Evolutionary conservation across 768 basidiomycete species (phyloP), one percentile per base, ranked within the genome.

Genomic region (Mycena indigotica): DNA sequence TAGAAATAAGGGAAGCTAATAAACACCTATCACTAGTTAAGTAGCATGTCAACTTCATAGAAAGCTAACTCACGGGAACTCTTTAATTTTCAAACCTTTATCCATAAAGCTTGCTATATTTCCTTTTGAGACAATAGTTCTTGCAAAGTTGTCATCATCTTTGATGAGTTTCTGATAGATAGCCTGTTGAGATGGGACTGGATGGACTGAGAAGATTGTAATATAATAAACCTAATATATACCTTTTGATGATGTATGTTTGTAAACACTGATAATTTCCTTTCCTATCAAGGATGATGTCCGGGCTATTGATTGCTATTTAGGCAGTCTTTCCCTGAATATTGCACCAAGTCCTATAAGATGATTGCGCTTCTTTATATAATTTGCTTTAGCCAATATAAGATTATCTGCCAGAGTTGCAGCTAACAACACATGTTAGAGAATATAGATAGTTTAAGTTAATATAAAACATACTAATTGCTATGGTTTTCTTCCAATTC

Each of bases 401-500:
- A 30, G 15, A 19, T 51, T n/a, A 30, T 51, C 30, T 12, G 29
- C 16, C 15, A 51, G 50, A 13, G 15, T 35, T 29, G 6, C 5
- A 6, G 50, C 50, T 51, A 32, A 16, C 5, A 15, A 23, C 17
- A 12, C 17, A 5, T 12, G 8, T 30, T 21, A 51, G 23, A n/a
- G 28, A 51, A 35, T 8, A 51, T 25, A 50, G 28, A 50, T 45
- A n/a, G n/a, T n/a, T 38, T 38, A n/a, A 38, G n/a, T 10, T 45
- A 45, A n/a, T 10, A 45, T 10, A 10, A 48, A 6, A 48, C 46
- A n/a, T 8, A 48, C 46, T 5, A 4, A 48, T 15, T 16, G 63
- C 66, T 1, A 54, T 23, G 0, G 50, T 61, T 29, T 70, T 70
- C 51, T 61, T 65, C 56, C 55, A 69, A 41, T 70, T 70, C 70